Conservation (phyloP, 305 asterid species). For the Rubia peregrina region DNA sequence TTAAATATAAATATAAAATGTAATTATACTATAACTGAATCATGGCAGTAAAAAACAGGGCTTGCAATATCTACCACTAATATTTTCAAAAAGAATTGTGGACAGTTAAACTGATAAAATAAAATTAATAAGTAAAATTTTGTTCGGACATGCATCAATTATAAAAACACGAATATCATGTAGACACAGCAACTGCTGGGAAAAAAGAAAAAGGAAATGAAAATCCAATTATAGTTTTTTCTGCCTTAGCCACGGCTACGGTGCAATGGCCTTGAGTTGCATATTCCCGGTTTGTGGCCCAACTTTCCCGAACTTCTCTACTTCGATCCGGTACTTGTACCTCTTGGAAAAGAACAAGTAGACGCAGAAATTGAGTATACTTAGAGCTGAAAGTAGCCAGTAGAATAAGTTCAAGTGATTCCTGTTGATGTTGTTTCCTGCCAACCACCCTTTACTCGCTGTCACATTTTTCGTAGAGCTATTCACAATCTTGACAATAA, state of each 20-base stretch:
- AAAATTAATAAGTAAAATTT: background rate
- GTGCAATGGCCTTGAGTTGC: background rate
- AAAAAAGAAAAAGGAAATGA: background rate
- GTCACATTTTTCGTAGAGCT: constrained; percentile 38
- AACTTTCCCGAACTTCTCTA: constrained; percentile 17
- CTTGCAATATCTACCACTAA: no score
- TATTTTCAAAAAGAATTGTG: no score
- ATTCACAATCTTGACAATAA: constrained; percentile 58
- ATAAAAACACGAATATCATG: background rate
- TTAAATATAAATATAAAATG: no score
- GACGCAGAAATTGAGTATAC: constrained; percentile 42
- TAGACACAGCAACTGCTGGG: background rate
- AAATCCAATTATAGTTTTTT: background rate
- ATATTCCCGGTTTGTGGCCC: background rate
- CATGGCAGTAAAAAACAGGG: no score
- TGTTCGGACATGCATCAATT: background rate
- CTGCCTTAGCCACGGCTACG: background rate
- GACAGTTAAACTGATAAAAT: no score
- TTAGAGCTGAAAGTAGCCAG: constrained; percentile 42
- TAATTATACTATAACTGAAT: no score
- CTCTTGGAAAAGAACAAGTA: constrained; percentile 54
- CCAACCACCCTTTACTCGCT: constrained; percentile 60
- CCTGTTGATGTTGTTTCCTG: constrained; percentile 59
- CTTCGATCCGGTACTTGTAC: constrained; percentile 45
- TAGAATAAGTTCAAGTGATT: constrained; percentile 63